Conservation (phyloP, 768 basidiomycete species). For the Tricholoma matsutake region DNA sequence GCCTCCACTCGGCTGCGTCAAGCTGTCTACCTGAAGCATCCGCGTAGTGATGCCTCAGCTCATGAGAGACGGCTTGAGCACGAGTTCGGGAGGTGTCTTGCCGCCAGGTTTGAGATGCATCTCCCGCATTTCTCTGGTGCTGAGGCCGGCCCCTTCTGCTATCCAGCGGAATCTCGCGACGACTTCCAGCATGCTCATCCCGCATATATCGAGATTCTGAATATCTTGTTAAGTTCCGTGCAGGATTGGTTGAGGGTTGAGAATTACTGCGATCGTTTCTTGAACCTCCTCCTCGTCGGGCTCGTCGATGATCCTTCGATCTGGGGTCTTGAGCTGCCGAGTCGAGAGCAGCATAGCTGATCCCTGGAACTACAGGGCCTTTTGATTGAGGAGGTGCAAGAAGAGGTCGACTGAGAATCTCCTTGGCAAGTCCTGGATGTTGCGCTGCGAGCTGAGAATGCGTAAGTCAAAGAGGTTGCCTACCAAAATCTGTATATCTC, state of each 20-base stretch:
- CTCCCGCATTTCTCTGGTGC: neutral
- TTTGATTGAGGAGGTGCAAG: slow-evolving; percentile 6
- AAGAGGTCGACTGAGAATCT: slow-evolving; percentile 32
- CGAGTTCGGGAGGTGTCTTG: neutral
- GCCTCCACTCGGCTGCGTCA: neutral
- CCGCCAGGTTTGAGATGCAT: neutral
- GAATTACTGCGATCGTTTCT: neutral
- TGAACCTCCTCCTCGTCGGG: neutral
- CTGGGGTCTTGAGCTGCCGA: neutral
- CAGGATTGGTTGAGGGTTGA: neutral
- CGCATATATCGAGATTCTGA: neutral
- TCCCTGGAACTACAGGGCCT: neutral
- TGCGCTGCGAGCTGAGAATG: slow-evolving; percentile 28
- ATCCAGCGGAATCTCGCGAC: neutral
- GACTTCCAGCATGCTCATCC: neutral
- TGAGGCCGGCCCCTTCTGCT: neutral
- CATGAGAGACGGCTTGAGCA: neutral
- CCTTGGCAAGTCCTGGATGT: slow-evolving; percentile 31
- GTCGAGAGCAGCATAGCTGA: neutral
- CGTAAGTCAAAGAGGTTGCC: neutral
- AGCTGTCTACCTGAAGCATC: neutral
- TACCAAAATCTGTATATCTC: slow-evolving; percentile 8
- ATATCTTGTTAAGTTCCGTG: neutral
- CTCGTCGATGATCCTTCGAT: neutral
- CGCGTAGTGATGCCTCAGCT: neutral